Percentiles rank a stretch among this genome's conserved stretches.
These are phyloP conservation scores for Pulveroboletus sp. DNA, from an alignment of 768 basidiomycete genomes.

Conservation along the genomic window DNA sequence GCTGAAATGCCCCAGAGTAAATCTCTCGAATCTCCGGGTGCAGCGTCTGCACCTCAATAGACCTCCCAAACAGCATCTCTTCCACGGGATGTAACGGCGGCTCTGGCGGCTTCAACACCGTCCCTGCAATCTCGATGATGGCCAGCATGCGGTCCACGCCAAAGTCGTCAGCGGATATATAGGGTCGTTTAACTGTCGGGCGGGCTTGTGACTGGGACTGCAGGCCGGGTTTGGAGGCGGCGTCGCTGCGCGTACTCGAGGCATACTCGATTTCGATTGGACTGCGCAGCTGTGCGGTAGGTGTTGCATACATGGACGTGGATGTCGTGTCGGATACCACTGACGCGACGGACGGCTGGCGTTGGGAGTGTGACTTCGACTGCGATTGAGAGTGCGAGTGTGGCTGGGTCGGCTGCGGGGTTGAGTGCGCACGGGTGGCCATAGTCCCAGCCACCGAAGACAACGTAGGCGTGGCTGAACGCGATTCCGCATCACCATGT, in stretches of 20 bases:
- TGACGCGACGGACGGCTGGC: constrained; percentile 71
- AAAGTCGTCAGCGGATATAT: constrained; percentile 76
- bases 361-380: constrained; percentile 28
- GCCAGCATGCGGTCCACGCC: constrained; percentile 85
- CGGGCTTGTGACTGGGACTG: neutral
- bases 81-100: constrained; percentile 59
- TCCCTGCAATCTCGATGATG: constrained; percentile 67
- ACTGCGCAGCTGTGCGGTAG: constrained; percentile 28
- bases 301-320: constrained; percentile 45
- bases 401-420: constrained; percentile 18
- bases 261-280: constrained; percentile 17
- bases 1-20: constrained; percentile 64
- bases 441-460: constrained; percentile 1
- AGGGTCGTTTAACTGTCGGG: constrained; percentile 37
- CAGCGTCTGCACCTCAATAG: constrained; percentile 53
- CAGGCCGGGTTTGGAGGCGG: constrained; percentile 25
- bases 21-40: constrained; percentile 72
- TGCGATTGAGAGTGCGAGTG: constrained; percentile 25
- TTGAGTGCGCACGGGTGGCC: constrained; percentile 20
- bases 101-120: constrained; percentile 32
- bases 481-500: constrained; percentile 18
- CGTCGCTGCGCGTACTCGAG: constrained; percentile 1
- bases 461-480: constrained; percentile 26
- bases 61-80: constrained; percentile 65
- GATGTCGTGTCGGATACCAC: constrained; percentile 56